Base-by-base conservation (phyloP, 2,329 filamentous ascomycete genomes). In the Sporothrix pallida region DNA sequence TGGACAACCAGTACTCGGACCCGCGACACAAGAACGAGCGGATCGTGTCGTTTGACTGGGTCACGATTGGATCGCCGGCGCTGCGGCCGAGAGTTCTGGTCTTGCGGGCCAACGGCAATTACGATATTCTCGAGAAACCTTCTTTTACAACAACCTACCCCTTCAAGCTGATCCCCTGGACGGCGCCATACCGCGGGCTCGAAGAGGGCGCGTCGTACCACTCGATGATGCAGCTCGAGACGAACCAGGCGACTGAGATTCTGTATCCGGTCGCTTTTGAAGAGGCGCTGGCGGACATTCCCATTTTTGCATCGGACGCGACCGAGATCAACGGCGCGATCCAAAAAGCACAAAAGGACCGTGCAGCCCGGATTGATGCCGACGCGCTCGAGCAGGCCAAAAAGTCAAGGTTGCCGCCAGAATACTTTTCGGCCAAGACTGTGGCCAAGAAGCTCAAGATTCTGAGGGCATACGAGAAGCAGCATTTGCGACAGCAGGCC, bases 41-140 rank as follows among this genome's bases (percentile, higher is more conserved):
- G 23, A 90, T 91, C 46, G 88, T 91, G 8, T 91, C 89, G 0
- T 91, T 91, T 79, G 90, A 92, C 78, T 92, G 90, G 89, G 82
- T 91, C 10, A 90, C 87, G 3, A 82, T 90, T 65, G 84, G 86
- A 12, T 88, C 87, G 3, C 83, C 87, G 3, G 84, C 85, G 15
- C 78, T 90, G 68, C 86, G 86, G 31, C 88, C 89, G 44, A 85
- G 89, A n/a, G 81, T 89, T 54, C 79, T 91, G 31, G 88, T 89
- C 1, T 80, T 91, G 37, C 85, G 89, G 37, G 88, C 88, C 48
- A 91, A 87, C 75, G 89, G 89, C 20, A 83, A 82, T 15, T 89
- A 91, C 78, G 88, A 90, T 44, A 88, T 92, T 20, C 79, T 91
- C 37, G 87, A 90, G 76, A 87, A 88, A 77, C 88, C 90, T 4